Base-by-base conservation (phyloP, 441 rosid species). In the Adansonia gregorii region DNA sequence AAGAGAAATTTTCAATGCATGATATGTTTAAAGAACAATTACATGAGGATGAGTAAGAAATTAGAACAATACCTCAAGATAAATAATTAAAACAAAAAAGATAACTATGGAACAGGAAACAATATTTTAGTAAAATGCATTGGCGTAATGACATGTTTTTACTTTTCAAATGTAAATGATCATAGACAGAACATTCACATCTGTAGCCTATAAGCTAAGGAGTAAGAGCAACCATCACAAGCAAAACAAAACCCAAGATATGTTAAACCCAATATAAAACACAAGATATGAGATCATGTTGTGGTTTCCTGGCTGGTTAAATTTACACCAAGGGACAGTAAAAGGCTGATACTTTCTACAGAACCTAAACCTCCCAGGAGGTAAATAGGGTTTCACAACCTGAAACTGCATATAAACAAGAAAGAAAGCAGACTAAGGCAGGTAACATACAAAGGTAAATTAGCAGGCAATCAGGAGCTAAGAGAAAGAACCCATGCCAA, bases 401-500 rank as follows among this genome's bases (percentile, higher is more conserved):
- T 45, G 61, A 71, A 71, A 27, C 61, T 22, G 31, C 24, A 31
- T 61, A 22, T 31, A 52, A 46, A 67, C 14, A 67, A n/a, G 61
- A 8, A 52, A 73, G 73, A 77, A 72, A 54, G 12, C 9, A 59
- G 20, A 20, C 52, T 8, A 2, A 22, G 4, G 56, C 60, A 4
- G 64, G 46, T 49, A 56, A 41, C 61, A 55, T n/a, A 73, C 49
- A 73, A 41, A 73, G 17, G 45, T 35, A 73, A 39, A 73, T 56
- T 17, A 56, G 19, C 52, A 56, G 39, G 31, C 31, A 72, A 35
- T 35, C 76, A 59, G 12, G 31, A 19, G 31, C 54, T 20, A 35
- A 73, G 27, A 3, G 51, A 52, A 52, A 43, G 2, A 56, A 9
- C 3, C 51, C 49, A 39, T 56, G 14, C n/a, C 6, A 20, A 41